Conservation (phyloP, 2,329 filamentous ascomycete genomes). For the Seiridium unicorne region DNA sequence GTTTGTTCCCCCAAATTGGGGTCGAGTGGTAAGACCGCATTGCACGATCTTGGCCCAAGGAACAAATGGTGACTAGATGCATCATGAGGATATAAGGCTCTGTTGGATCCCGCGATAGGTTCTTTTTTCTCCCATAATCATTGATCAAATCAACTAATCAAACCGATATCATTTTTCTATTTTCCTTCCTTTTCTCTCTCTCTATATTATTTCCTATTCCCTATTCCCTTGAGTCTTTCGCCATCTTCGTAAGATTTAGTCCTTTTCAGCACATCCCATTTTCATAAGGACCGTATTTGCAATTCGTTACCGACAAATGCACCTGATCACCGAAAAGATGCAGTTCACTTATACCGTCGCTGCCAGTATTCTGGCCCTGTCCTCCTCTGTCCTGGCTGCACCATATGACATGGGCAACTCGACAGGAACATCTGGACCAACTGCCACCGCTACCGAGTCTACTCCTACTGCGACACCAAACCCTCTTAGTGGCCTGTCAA, state of each 20-base stretch:
- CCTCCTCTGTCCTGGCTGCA: conserved; percentile 25
- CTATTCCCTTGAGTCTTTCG: conserved; percentile 11
- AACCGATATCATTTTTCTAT: conserved; percentile 4
- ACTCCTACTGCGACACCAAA: conserved; percentile 9
- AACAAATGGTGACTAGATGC: neutral
- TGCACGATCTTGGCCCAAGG: neutral
- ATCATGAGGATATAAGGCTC: neutral
- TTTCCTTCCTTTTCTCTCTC: conserved; percentile 10
- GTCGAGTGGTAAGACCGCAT: neutral
- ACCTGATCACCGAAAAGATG: conserved; percentile 27
- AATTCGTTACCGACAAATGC: neutral
- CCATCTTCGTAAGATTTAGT: neutral
- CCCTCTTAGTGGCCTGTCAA: conserved; percentile 22
- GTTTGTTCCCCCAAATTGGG: neutral
- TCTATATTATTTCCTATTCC: conserved; percentile 9
- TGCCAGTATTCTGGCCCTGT: conserved; percentile 37
- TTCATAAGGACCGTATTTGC: neutral
- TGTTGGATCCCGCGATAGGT: neutral
- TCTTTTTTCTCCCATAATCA: conserved; percentile 6
- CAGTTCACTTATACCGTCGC: conserved; percentile 30
- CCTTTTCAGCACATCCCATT: neutral
- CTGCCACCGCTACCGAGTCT: neutral
- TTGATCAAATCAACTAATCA: neutral
- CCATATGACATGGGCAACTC: neutral
- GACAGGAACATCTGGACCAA: neutral